Percentiles rank a stretch among this genome's conserved stretches.
phyloP scores from a whole-genome alignment of 805 yeast genomes.

The baker's yeast (Saccharomyces cerevisiae) region DNA sequence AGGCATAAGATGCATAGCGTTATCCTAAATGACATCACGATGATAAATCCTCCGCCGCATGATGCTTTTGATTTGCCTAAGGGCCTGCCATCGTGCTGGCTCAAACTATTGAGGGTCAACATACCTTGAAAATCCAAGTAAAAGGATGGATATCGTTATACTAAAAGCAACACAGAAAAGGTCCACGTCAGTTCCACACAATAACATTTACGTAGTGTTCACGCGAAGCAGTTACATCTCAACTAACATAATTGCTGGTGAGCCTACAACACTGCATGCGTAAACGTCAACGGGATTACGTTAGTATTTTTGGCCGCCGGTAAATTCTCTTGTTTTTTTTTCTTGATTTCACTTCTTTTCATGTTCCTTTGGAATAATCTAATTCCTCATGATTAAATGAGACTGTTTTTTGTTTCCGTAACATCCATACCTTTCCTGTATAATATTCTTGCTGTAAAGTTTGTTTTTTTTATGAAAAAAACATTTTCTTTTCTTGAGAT shows the following conservation, averaged over 20 bases:
- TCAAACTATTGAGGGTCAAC: background rate
- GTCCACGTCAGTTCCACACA: no score
- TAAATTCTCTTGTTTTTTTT: background rate
- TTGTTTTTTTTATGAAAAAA: background rate
- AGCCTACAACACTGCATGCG: no score
- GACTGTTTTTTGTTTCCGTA: background rate
- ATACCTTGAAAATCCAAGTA: background rate
- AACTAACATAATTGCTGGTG: no score
- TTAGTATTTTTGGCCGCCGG: no score
- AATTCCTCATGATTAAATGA: background rate
- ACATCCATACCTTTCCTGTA: background rate
- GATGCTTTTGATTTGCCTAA: background rate
- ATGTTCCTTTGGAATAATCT: background rate
- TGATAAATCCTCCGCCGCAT: background rate
- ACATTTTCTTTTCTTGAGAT: background rate
- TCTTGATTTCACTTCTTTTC: background rate
- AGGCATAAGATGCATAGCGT: background rate
- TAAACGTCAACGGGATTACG: no score
- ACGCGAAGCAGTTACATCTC: no score
- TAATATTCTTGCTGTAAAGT: background rate
- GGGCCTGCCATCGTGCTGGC: background rate
- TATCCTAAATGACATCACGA: background rate
- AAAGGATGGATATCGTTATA: background rate
- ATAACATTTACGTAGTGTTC: no score
- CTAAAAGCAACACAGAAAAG: background rate